phyloP scores from a whole-genome alignment of 2,329 filamentous ascomycete species.

The Penicillium crustosum region DNA sequence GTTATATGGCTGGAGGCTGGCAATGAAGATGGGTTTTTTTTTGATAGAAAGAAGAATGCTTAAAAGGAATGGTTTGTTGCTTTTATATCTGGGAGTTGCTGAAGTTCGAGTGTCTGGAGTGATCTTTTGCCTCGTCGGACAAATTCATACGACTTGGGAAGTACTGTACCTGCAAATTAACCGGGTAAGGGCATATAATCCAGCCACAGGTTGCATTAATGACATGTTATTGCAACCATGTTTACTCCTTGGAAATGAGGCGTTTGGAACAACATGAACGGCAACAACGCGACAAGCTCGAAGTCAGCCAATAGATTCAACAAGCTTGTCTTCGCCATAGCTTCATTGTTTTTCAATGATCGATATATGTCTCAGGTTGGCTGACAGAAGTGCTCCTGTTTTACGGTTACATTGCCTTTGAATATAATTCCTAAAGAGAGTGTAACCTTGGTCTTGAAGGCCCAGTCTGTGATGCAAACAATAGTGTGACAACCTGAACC shows the following conservation, averaged over 20 bases:
- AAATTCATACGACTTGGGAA: conserved; percentile 1
- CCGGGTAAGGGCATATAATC: background rate
- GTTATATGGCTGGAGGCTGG: background rate
- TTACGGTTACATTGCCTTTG: conserved; percentile 20
- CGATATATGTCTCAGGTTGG: conserved; percentile 13
- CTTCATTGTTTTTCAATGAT: background rate
- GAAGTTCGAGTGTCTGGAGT: background rate
- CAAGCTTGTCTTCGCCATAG: background rate
- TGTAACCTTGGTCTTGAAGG: conserved; percentile 12
- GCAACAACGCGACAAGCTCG: background rate
- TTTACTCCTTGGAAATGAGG: background rate
- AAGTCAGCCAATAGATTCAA: background rate
- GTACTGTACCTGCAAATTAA: background rate
- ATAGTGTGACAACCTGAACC: conserved; percentile 12
- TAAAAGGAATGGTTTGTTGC: too few species aligned
- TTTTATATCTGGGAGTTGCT: background rate
- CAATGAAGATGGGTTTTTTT: background rate
- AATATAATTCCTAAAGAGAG: background rate
- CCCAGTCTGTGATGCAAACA: conserved; percentile 4
- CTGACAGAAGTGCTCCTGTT: conserved; percentile 2
- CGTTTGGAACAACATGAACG: background rate
- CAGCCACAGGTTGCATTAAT: conserved; percentile 11
- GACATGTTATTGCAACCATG: conserved; percentile 8
- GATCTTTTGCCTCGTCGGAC: background rate
- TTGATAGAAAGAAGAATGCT: background rate